Percentiles rank a stretch among this genome's conserved stretches.
These are phyloP conservation scores for Noccaea bulbosa DNA, from an alignment of 345 rosid genomes.

Conservation along the genomic window DNA sequence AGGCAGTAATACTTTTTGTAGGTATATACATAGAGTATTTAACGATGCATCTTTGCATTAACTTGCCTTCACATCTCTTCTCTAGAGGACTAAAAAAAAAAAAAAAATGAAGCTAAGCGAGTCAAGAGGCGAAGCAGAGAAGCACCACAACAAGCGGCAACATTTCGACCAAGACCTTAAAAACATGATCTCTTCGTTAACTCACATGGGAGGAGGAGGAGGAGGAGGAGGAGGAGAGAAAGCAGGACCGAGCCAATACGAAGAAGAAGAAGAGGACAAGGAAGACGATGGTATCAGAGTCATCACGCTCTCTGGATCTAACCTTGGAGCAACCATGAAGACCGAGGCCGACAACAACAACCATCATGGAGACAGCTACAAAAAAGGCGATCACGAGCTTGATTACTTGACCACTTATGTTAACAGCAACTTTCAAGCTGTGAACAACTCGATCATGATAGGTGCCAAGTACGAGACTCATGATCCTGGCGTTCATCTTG, in stretches of 20 bases:
- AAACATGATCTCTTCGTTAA: slow-evolving; percentile 40
- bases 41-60: background rate
- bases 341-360: slow-evolving; percentile 56
- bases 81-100: no score
- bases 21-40: background rate
- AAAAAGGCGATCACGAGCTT: slow-evolving; percentile 40
- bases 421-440: slow-evolving; percentile 89
- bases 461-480: slow-evolving; percentile 64
- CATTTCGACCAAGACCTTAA: slow-evolving; percentile 39
- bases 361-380: slow-evolving; percentile 18
- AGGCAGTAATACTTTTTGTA: slow-evolving; percentile 2
- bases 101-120: slow-evolving; percentile 29
- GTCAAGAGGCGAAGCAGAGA: slow-evolving; percentile 42
- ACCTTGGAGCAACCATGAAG: slow-evolving; percentile 77
- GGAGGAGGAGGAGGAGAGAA: slow-evolving; percentile 48
- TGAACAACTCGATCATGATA: slow-evolving; percentile 89
- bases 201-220: slow-evolving; percentile 35
- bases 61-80: slow-evolving; percentile 5
- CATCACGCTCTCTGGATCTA: slow-evolving; percentile 80
- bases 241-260: slow-evolving; percentile 50
- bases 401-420: slow-evolving; percentile 64
- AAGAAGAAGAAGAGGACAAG: slow-evolving; percentile 44
- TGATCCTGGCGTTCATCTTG: slow-evolving; percentile 92
- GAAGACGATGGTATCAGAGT: slow-evolving; percentile 52
- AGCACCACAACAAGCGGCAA: slow-evolving; percentile 14